Evolutionary conservation across 1,139 yeast species (phyloP), one percentile per base, ranked within the genome.

Genomic region (Geotrichum bryndzae): DNA sequence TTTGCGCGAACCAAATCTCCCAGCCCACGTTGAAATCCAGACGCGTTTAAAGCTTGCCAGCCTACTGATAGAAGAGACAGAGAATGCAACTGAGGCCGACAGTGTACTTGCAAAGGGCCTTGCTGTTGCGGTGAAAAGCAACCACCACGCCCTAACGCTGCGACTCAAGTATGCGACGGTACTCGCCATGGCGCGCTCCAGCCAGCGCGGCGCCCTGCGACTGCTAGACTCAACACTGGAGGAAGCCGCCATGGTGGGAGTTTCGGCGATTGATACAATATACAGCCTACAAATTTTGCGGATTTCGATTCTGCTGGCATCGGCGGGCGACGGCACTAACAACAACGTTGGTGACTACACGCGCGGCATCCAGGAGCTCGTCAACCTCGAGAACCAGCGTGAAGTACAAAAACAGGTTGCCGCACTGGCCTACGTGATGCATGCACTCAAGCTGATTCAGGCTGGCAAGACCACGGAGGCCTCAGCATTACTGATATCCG

Each of bases 11-110:
- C 63, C 59, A 4, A 55, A 55, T n/a, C 31, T 60, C 2, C 63
- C 57, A 22, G 63, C 64, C 4, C 60, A 57, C 31, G 54, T 60
- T 13, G 62, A 62, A 15, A 58, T 62, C 41, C 64, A 62, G 29
- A 54, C 62, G 52, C 59, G 64, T 1, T 29, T 62, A 35, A 58
- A 61, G 53, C 64, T 62, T 6, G 62, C 64, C 7, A 35, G 55
- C 2, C 22, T 62, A 10, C 52, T 62, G 10, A 48, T 61, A 50
- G 63, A 60, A 6, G 64, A 62, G 56, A 56, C 61, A 11, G 57
- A 59, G 18, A 62, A 62, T 45, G 52, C 51, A 25, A 57, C 53
- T 13, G 63, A 58, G 33, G 64, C 61, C 11, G 62, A 60, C 41
- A 55, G 51, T 7, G 38, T 59, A 18, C 60, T 62, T 13, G 52